Conservation (phyloP, 1,284 basidiomycete genomes). For the Pseudozyma pruni region DNA sequence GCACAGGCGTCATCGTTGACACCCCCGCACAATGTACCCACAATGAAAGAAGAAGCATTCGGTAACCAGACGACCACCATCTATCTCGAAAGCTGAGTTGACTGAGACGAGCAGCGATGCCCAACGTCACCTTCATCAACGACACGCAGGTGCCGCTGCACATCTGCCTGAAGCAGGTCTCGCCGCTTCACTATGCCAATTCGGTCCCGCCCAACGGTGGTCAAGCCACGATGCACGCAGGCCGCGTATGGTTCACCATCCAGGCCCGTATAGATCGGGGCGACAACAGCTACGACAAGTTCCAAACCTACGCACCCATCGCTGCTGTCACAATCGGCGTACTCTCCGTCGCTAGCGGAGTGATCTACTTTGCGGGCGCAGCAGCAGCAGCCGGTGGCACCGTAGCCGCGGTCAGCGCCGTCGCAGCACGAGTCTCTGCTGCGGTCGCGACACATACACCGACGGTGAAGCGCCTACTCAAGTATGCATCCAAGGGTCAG, state of each 20-base stretch:
- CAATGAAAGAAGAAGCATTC: no score
- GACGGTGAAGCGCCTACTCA: conserved; percentile 48
- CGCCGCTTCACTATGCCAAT: conserved; percentile 59
- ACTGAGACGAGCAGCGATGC: conserved; percentile 29
- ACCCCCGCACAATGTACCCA: no score
- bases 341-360: conserved; percentile 53
- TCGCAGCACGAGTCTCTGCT: conserved; percentile 43
- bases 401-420: conserved; percentile 43
- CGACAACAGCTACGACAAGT: conserved; percentile 53
- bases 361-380: conserved; percentile 54
- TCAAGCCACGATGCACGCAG: conserved; percentile 41
- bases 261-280: conserved; percentile 54
- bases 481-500: conserved; percentile 55
- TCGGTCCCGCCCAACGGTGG: conserved; percentile 47
- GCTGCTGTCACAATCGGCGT: conserved; percentile 51
- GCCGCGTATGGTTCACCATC: conserved; percentile 60
- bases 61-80: neutral
- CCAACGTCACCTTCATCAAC: conserved; percentile 56
- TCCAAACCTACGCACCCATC: conserved; percentile 56
- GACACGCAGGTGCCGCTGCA: conserved; percentile 58
- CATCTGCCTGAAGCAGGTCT: conserved; percentile 57
- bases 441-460: conserved; percentile 48
- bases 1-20: no score
- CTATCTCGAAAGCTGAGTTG: neutral
- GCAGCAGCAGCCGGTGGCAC: conserved; percentile 49